A percentile compares a stretch with the other conserved stretches of the same genome.
Evolutionary conservation across 1,139 yeast genomes (phyloP).

Genomic region (Yamadazyma triangularis): DNA sequence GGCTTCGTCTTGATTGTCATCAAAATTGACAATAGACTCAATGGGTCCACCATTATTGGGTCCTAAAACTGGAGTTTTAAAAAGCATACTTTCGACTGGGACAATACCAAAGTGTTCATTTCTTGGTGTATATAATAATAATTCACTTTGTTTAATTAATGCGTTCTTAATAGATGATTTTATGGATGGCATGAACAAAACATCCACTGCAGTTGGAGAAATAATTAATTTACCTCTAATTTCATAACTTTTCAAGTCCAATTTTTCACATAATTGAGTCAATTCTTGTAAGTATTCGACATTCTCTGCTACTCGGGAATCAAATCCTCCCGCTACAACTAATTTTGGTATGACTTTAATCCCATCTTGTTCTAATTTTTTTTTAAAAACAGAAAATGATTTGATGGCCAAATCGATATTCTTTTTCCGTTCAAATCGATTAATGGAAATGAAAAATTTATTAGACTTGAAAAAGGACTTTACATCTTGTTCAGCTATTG

Average conservation of each 20-base stretch:
- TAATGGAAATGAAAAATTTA: constrained; percentile 64
- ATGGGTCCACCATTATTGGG: constrained; percentile 89
- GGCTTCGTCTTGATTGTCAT: constrained; percentile 35
- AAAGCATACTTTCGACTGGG: constrained; percentile 90
- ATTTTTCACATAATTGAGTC: constrained; percentile 40
- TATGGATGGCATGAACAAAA: constrained; percentile 79
- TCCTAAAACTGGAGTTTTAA: constrained; percentile 80
- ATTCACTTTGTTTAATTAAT: constrained; percentile 51
- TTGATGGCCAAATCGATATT: constrained; percentile 73
- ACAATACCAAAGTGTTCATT: constrained; percentile 97
- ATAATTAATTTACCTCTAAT: constrained; percentile 41
- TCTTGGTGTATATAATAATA: constrained; percentile 82
- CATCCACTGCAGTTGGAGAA: constrained; percentile 40
- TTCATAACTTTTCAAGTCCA: constrained; percentile 44
- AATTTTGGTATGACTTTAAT: constrained; percentile 33
- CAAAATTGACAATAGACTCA: constrained; percentile 62
- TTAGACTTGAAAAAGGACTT: constrained; percentile 26
- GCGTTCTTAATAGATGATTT: constrained; percentile 62
- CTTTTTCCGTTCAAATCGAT: constrained; percentile 86
- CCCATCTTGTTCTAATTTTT: constrained; percentile 8
- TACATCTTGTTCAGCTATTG: constrained; percentile 27
- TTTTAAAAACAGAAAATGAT: constrained; percentile 47
- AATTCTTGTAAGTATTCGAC: constrained; percentile 66
- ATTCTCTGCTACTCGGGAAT: constrained; percentile 70
- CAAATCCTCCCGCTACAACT: constrained; percentile 91